Percentiles rank a stretch among this genome's conserved stretches.
phyloP scores from a whole-genome alignment of 805 yeast genomes.

The Lipomyces japonicus region DNA sequence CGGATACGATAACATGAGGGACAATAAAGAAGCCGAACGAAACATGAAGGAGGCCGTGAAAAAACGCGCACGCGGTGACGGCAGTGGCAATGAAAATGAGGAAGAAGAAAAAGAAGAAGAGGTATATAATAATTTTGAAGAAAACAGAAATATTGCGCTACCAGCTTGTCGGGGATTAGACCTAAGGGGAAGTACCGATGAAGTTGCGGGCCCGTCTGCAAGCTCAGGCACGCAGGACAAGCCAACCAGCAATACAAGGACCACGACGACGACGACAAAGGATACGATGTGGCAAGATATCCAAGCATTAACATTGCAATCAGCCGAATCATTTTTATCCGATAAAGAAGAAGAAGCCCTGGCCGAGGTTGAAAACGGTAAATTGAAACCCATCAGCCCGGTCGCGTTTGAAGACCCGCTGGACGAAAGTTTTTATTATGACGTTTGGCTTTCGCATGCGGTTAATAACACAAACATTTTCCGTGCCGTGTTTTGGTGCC shows the following conservation, averaged over 20 bases:
- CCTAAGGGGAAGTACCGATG: background rate
- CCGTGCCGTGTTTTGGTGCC: constrained; percentile 83
- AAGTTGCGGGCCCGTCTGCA: background rate
- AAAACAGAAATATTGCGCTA: constrained; percentile 11
- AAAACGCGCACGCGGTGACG: background rate
- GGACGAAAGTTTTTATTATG: constrained; percentile 75
- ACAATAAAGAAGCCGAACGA: constrained; percentile 12
- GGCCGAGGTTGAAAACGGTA: constrained; percentile 45
- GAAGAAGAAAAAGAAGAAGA: too few relatives aligned
- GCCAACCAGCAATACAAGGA: background rate
- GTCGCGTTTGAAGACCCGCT: constrained; percentile 86
- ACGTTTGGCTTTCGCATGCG: constrained; percentile 79
- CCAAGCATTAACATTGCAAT: constrained; percentile 17
- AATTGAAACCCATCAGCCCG: constrained; percentile 68
- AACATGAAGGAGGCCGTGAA: constrained; percentile 14
- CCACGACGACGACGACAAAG: background rate
- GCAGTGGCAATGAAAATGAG: too few relatives aligned
- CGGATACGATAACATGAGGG: constrained; percentile 21
- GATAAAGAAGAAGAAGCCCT: constrained; percentile 42
- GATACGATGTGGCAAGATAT: constrained; percentile 1
- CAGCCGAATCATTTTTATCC: constrained; percentile 14
- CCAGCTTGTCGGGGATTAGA: constrained; percentile 9
- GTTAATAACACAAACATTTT: constrained; percentile 75
- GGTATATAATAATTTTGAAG: constrained; percentile 2
- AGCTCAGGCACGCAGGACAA: background rate